These are phyloP conservation scores for Hyphopichia pseudoburtonii DNA, from an alignment of 1,139 yeast species.

Conservation along the genomic window DNA sequence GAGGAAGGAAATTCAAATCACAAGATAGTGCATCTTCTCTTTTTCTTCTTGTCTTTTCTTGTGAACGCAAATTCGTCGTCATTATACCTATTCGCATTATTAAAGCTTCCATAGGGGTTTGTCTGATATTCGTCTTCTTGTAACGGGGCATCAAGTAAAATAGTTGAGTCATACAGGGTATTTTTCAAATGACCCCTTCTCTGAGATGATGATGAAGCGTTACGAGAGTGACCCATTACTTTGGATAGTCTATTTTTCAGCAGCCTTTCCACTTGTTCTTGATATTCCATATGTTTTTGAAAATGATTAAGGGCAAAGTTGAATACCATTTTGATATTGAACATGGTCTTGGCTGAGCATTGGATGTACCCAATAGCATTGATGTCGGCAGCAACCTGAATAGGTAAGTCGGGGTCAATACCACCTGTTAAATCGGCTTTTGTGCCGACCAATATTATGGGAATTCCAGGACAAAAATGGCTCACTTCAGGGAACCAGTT, in stretches of 20 bases:
- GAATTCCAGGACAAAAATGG: conserved; percentile 80
- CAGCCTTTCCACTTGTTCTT: conserved; percentile 40
- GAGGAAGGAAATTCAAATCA: conserved; percentile 9
- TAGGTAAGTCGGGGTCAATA: conserved; percentile 50
- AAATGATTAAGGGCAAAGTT: conserved; percentile 48
- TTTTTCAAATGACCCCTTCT: conserved; percentile 39
- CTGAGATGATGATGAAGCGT: conserved; percentile 21
- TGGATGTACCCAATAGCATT: conserved; percentile 79
- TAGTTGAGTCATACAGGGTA: conserved; percentile 36
- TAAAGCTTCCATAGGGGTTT: conserved; percentile 34
- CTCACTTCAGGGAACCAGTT: conserved; percentile 86
- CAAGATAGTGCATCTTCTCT: conserved; percentile 34
- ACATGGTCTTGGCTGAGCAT: conserved; percentile 73
- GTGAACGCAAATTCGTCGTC: conserved; percentile 47
- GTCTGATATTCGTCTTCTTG: conserved; percentile 31
- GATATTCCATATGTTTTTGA: conserved; percentile 33
- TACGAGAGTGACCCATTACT: conserved; percentile 31
- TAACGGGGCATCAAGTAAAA: conserved; percentile 40
- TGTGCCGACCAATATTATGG: conserved; percentile 75
- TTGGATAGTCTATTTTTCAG: conserved; percentile 35
- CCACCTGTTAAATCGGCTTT: conserved; percentile 61
- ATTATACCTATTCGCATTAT: conserved; percentile 25
- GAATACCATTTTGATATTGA: conserved; percentile 68
- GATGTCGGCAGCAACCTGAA: conserved; percentile 59
- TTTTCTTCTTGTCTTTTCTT: conserved; percentile 29